These are phyloP conservation scores for Aspergillus sparsus DNA, from an alignment of 495 filamentous ascomycete species.

Conservation along the genomic window DNA sequence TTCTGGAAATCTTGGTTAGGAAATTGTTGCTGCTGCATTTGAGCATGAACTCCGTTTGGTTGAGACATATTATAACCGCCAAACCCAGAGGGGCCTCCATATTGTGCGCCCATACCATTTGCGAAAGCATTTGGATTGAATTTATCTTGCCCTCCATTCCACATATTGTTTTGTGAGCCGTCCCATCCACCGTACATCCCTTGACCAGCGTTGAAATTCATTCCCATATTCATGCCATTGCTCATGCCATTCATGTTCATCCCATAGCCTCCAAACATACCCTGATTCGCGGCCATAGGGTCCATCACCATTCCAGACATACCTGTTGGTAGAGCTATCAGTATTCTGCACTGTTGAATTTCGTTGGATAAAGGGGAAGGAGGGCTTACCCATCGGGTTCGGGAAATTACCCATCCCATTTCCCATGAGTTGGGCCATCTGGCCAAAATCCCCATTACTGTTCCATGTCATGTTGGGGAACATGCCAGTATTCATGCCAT, in stretches of 20 bases:
- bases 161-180: constrained; percentile 60
- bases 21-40: constrained; percentile 54
- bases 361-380: not conserved
- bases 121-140: constrained; percentile 68
- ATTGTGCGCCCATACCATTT: constrained; percentile 84
- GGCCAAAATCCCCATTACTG: constrained; percentile 66
- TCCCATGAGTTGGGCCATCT: constrained; percentile 74
- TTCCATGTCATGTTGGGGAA: constrained; percentile 69
- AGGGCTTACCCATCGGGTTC: constrained; percentile 72
- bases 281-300: constrained; percentile 82
- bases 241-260: constrained; percentile 94
- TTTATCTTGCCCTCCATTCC: constrained; percentile 73
- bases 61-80: constrained; percentile 68
- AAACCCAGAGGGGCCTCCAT: constrained; percentile 79
- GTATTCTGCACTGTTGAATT: not conserved
- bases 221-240: constrained; percentile 83
- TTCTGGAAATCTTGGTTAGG: constrained; percentile 61
- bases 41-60: constrained; percentile 55
- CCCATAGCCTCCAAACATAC: constrained; percentile 85
- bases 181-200: constrained; percentile 67
- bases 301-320: constrained; percentile 85
- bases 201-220: constrained; percentile 68
- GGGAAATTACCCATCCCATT: constrained; percentile 73
- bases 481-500: constrained; percentile 39
- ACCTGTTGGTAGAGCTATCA: constrained; percentile 46